Conservation (phyloP, 371 early-diverging fungal genomes). For the Circinella minor region DNA sequence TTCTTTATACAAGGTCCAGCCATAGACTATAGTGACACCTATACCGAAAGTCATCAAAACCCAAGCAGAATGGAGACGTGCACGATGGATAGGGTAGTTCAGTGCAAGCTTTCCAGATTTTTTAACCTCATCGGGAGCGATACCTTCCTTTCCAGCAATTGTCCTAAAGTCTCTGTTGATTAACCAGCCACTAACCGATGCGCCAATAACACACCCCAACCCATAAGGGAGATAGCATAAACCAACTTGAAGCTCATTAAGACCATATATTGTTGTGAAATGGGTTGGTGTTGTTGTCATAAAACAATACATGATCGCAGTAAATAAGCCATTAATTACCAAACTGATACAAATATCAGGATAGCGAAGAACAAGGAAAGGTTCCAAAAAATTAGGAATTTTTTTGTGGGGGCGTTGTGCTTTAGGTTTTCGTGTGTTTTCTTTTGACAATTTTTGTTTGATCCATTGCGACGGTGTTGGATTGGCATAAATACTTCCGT, state of each 20-base stretch:
- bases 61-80: slow-evolving; percentile 35
- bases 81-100: slow-evolving; percentile 32
- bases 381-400: slow-evolving; percentile 16
- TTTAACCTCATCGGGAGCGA: slow-evolving; percentile 4
- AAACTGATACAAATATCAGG: slow-evolving; percentile 20
- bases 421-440: background rate
- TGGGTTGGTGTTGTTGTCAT: slow-evolving; percentile 31
- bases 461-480: slow-evolving; percentile 33
- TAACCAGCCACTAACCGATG: slow-evolving; percentile 30
- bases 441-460: background rate
- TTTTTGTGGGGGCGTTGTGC: background rate
- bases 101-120: slow-evolving; percentile 19
- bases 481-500: slow-evolving; percentile 35
- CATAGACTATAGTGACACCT: slow-evolving; percentile 30
- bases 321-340: slow-evolving; percentile 22
- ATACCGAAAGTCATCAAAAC: slow-evolving; percentile 16
- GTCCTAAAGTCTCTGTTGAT: slow-evolving; percentile 37
- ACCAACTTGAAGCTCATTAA: slow-evolving; percentile 35
- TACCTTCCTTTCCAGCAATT: slow-evolving; percentile 16
- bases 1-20: slow-evolving; percentile 29
- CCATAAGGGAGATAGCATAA: slow-evolving; percentile 41
- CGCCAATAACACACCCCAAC: slow-evolving; percentile 35
- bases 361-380: slow-evolving; percentile 22
- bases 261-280: slow-evolving; percentile 28
- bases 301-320: slow-evolving; percentile 25